These are phyloP conservation scores for Euclidium syriacum DNA, from an alignment of 345 rosid species.

Conservation along the genomic window DNA sequence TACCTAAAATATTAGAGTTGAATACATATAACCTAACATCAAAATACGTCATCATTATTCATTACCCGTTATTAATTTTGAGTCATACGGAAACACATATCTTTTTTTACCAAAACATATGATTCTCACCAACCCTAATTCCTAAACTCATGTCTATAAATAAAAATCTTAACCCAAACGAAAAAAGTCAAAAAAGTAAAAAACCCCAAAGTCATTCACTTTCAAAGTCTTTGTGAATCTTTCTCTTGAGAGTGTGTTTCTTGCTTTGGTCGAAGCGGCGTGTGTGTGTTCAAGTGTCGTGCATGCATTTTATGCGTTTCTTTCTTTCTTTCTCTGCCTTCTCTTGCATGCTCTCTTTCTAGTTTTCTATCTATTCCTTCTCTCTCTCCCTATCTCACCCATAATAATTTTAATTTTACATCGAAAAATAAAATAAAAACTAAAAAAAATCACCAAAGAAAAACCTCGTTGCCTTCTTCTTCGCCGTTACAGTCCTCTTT, in stretches of 20 bases:
- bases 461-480: slow-evolving; percentile 28
- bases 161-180: not conserved
- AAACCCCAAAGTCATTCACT: slow-evolving; percentile 4
- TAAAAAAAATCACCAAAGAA: not conserved
- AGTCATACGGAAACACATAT: not conserved
- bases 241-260: not conserved
- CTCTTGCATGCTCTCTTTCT: slow-evolving; percentile 51
- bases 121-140: slow-evolving; percentile 16
- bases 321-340: slow-evolving; percentile 6
- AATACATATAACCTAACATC: not conserved
- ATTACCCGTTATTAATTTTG: too few relatives aligned
- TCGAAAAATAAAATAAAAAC: not conserved
- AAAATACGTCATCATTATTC: slow-evolving; percentile 2
- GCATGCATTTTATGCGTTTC: slow-evolving; percentile 79
- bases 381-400: slow-evolving; percentile 30
- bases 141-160: not conserved
- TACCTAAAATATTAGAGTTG: not conserved
- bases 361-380: not conserved
- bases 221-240: not conserved
- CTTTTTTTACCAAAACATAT: not conserved
- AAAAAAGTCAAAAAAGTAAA: not conserved
- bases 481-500: slow-evolving; percentile 28
- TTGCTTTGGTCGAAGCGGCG: slow-evolving; percentile 41
- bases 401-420: slow-evolving; percentile 17
- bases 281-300: slow-evolving; percentile 56